Base-by-base conservation (phyloP, 2,329 filamentous ascomycete species). In the Elsinoe ampelina region DNA sequence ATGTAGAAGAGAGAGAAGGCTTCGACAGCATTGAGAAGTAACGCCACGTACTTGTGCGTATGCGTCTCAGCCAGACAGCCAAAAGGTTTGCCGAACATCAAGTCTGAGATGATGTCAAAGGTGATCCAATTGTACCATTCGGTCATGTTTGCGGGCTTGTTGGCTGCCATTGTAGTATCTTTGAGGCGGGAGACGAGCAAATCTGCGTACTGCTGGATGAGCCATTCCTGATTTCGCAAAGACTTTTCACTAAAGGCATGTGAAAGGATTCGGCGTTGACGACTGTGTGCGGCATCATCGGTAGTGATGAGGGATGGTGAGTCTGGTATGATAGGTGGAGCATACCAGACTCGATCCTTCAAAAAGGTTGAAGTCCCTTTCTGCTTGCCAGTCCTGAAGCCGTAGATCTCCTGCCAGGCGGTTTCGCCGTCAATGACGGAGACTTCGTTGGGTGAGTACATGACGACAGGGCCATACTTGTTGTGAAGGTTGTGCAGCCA, bases 361-460 rank as follows among this genome's bases (percentile, higher is more conserved):
- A 67, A 60, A 50, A 61, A 70, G 70, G 17, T 68, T 59, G 13
- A 61, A 56, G 1, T 68, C 66, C 58, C 68, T 65, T 64, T 71
- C 63, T 61, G 34, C 57, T 70, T 71, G 19, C 70, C 70, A 0
- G 60, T 67, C 4, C 66, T 65, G 60, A 68, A 68, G 11, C 72
- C 73, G 59, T 74, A 75, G 35, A 76, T 72, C 26, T 75, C 73
- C 50, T 67, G 67, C 68, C 70, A 75, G 1, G 72, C 71, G 1
- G 68, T 70, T 1, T 75, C 71, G n/a, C 63, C 70, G 2, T 70
- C 68, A 54, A 67, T 74, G 63, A 75, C 74, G 1, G 73, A 74
- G 0, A 75, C 58, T 58, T 76, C 72, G 26, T 67, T 68, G 0
- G 74, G 74, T 0, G 67, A 64, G 4, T 75, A 59, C 7, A 74